phyloP scores from a whole-genome alignment of 2,329 filamentous ascomycete species.

The Penicillium brevicompactum region DNA sequence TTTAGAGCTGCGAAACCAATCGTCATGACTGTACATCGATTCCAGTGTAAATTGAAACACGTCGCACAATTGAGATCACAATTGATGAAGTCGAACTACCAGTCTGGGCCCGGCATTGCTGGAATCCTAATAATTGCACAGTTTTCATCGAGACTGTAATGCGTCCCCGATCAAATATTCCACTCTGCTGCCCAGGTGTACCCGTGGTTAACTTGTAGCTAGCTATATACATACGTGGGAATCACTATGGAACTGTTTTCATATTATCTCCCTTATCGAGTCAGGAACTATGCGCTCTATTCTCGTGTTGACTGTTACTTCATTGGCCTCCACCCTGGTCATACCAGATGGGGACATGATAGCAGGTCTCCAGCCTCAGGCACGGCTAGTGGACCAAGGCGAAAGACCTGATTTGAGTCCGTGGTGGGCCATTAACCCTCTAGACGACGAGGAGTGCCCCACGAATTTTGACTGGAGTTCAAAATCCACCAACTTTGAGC shows the following conservation, averaged over 20 bases:
- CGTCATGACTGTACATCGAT: no score
- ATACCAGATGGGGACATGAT: constrained; percentile 14
- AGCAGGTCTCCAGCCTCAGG: background rate
- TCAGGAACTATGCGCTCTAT: constrained; percentile 4
- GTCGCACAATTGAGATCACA: background rate
- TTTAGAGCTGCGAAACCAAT: no score
- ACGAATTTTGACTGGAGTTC: no score
- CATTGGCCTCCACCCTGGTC: constrained; percentile 13
- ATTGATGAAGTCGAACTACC: background rate
- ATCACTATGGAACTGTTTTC: background rate
- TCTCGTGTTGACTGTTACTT: background rate
- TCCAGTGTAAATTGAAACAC: background rate
- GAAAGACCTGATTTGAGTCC: background rate
- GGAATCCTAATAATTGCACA: background rate
- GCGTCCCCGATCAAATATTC: background rate
- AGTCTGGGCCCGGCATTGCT: background rate
- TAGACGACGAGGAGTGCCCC: background rate
- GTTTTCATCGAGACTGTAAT: background rate
- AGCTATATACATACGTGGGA: background rate
- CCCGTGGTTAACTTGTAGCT: background rate
- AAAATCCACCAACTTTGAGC: no score
- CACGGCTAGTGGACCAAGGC: background rate
- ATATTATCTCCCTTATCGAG: background rate
- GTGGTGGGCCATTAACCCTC: background rate
- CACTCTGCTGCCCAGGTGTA: background rate